Conservation (phyloP, 2,329 filamentous ascomycete genomes). For the Aspergillus niger region DNA sequence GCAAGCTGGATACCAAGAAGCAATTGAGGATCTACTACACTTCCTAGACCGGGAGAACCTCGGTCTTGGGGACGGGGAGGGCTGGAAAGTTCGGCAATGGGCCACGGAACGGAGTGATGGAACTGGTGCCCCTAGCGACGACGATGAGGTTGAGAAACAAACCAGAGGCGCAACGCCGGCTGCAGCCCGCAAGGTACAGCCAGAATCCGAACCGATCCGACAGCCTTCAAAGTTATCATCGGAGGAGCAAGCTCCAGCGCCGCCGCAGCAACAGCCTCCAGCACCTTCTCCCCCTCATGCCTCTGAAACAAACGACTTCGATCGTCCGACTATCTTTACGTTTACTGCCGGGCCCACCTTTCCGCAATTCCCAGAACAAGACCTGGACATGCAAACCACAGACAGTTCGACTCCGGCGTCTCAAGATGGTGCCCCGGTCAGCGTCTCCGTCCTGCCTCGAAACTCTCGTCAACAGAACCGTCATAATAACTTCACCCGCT, state of each 20-base stretch:
- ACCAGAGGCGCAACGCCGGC: constrained; percentile 41
- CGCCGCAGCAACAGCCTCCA: constrained; percentile 25
- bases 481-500: constrained; percentile 40
- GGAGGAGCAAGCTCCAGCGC: constrained; percentile 28
- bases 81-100: constrained; percentile 66
- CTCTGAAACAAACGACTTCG: constrained; percentile 28
- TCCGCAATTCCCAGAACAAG: constrained; percentile 39
- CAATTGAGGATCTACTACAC: constrained; percentile 81
- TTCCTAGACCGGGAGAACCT: constrained; percentile 83
- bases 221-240: constrained; percentile 35
- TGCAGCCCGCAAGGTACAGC: constrained; percentile 34
- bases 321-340: constrained; percentile 43
- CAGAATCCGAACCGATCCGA: constrained; percentile 29
- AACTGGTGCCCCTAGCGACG: constrained; percentile 43
- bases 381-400: constrained; percentile 47
- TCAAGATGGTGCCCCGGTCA: constrained; percentile 40
- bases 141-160: constrained; percentile 48
- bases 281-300: constrained; percentile 22
- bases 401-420: constrained; percentile 36
- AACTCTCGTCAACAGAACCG: constrained; percentile 43
- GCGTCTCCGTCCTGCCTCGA: constrained; percentile 47
- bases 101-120: constrained; percentile 52
- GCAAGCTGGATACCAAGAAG: constrained; percentile 87
- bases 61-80: constrained; percentile 77
- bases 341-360: constrained; percentile 47